Evolutionary conservation across 495 filamentous ascomycete species (phyloP), one percentile per base, ranked within the genome.

Genomic region (Penicillium ucsense): DNA sequence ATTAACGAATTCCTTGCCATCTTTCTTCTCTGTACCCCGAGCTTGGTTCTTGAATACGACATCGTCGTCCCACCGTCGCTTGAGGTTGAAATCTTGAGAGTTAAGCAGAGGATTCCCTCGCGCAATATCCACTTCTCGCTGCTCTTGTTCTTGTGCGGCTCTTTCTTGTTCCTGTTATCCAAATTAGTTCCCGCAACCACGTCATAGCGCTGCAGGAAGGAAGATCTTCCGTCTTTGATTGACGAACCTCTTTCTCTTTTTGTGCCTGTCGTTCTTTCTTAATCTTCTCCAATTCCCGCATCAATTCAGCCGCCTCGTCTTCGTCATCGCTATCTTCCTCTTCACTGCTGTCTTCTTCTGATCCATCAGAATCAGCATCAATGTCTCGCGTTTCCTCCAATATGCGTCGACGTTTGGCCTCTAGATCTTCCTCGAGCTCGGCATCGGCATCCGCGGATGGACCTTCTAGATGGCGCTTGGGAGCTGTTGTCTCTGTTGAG

Each of bases 21-120:
- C 89, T 68, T 85, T 88, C 46, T 94, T 89, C 57, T 95, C 92
- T 7, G 89, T 95, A 3, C 92, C 92, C 39, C 94, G 79, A 32
- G 90, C 92, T 66, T 97, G 92, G 66, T 98, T 98, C 73, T 94
- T 95, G 70, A 98, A 98, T 11, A 98, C 89, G n/a, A 98, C 92
- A 70, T 98, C 92, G 51, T 98, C 92, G 55, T 98, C 92, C 92
- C 92, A 98, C 59, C 89, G 79, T 28, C 61, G 59, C 55, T 63
- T 63, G 37, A 62, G 56, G 50, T 74, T 71, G 65, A 73, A 71
- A 35, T 73, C 70, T 31, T 73, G 59, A 0, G 84, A 61, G 55
- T 95, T 96, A 29, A 98, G 74, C 36, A 98, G 68, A 11, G 92
- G 94, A 61, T 98, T 98, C 10, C 92, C 92, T 41, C 85, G 71